phyloP scores from a whole-genome alignment of 2,329 filamentous ascomycete genomes.

The Cercospora zeina region DNA sequence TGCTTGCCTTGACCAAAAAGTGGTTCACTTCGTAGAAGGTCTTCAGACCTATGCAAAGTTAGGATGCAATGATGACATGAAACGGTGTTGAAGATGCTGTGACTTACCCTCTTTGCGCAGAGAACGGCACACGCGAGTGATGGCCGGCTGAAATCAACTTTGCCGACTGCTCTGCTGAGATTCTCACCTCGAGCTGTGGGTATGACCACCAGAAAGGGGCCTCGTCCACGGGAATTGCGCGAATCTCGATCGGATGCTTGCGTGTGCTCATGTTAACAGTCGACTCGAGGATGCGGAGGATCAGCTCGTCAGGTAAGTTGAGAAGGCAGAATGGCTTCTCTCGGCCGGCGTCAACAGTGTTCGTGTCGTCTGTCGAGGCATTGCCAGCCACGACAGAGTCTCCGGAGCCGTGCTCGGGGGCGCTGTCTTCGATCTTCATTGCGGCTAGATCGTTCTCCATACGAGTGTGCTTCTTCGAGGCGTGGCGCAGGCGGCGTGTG shows the following conservation, averaged over 20 bases:
- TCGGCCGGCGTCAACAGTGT: not conserved
- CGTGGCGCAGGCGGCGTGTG: not conserved
- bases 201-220: not conserved
- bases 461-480: not conserved
- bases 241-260: slow-evolving; percentile 7
- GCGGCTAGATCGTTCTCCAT: not conserved
- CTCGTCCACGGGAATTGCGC: not conserved
- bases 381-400: too few species aligned
- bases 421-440: not conserved
- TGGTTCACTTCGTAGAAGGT: not conserved
- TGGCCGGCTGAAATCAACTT: slow-evolving; percentile 8
- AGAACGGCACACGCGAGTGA: slow-evolving; percentile 11
- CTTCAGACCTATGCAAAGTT: not conserved
- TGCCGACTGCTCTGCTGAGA: not conserved
- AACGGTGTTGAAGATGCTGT: not conserved
- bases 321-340: slow-evolving; percentile 13
- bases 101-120: slow-evolving; percentile 11
- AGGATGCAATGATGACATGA: not conserved
- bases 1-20: not conserved
- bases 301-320: slow-evolving; percentile 6
- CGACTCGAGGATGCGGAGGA: slow-evolving; percentile 12
- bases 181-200: not conserved
- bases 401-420: not conserved
- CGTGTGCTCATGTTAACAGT: slow-evolving; percentile 7
- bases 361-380: not conserved